Percentiles rank a stretch among this genome's conserved stretches.
Conservation (phyloP, 306 rosid species). For the Quercus aquifolioides region DNA sequence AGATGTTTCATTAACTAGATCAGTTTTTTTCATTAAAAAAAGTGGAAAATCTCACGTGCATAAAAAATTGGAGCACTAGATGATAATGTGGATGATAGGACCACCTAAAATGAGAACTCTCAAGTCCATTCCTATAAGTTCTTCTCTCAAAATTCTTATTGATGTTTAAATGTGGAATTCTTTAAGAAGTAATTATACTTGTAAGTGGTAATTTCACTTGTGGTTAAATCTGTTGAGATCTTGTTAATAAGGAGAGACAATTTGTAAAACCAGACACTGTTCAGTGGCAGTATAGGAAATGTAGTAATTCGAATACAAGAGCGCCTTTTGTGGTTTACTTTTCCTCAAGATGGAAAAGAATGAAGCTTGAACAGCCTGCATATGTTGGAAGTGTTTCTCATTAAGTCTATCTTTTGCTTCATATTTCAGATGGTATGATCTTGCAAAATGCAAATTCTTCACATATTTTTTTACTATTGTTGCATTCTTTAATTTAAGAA, state of each 20-base stretch:
- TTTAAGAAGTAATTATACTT: too few species aligned
- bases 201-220: too few species aligned
- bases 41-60: not conserved
- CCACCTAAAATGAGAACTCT: not conserved
- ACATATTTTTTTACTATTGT: not conserved
- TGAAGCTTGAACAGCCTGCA: not conserved
- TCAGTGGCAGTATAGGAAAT: not conserved
- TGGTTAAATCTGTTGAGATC: too few species aligned
- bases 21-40: not conserved
- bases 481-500: not conserved
- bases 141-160: too few species aligned
- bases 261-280: not conserved
- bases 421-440: not conserved
- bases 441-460: not conserved
- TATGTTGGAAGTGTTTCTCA: not conserved
- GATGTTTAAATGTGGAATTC: too few species aligned
- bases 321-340: not conserved
- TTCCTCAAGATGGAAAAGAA: not conserved
- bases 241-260: too few species aligned
- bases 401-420: not conserved
- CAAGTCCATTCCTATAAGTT: too few species aligned
- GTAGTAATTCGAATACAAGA: not conserved
- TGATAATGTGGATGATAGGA: not conserved
- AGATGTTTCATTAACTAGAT: not conserved
- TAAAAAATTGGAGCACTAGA: not conserved